Base-by-base conservation (phyloP, 1,139 yeast species). In the Suhomyces chickasaworum region DNA sequence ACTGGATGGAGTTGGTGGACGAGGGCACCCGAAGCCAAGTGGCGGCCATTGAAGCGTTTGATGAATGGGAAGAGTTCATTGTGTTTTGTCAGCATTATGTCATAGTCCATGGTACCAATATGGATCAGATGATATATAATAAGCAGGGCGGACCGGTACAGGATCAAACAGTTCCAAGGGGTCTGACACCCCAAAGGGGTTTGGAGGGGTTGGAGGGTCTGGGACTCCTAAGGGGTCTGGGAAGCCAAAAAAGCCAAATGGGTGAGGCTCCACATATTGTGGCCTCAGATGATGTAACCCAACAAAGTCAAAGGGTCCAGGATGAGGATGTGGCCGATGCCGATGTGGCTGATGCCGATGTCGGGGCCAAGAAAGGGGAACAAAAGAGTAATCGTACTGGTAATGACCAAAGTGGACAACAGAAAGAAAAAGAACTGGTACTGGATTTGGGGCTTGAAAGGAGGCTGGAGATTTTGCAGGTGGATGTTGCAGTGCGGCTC, bases 51-150 rank as follows among this genome's bases (percentile, higher is more conserved):
- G 95, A 88, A 60, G 79, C 78, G 7, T 88, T 88, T 63, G 96
- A 88, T 60, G 96, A 88, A 64, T 79, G 88, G 82, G 96, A 88
- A 63, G 96, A 88, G 61, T 87, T 87, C 53, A 76, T 84, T 23
- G 62, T 86, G 15, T 88, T 86, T 58, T 83, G 90, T 52, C 95
- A 86, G 55, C 95, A 87, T 60, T 88, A 88, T 59, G 72, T 84
- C 33, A 71, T 86, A 29, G 70, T 84, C 3, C 90, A 86, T 62
- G 89, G 90, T 1, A 74, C 83, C 1, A 81, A 78, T 57, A 47
- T 47, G 39, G 42, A 34, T 12, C 48, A 49, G 20, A n/a, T 41
- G 32, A 36, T 47, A 10, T 49, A 36, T n/a, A n/a, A 10, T 13
- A n/a, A 13, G 13, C 29, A 9, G 29, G 29, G 29, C 29, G 29